Percentiles rank a stretch among this genome's conserved stretches.
phyloP scores from a whole-genome alignment of 805 yeast genomes.

The Metschnikowia anglica region DNA sequence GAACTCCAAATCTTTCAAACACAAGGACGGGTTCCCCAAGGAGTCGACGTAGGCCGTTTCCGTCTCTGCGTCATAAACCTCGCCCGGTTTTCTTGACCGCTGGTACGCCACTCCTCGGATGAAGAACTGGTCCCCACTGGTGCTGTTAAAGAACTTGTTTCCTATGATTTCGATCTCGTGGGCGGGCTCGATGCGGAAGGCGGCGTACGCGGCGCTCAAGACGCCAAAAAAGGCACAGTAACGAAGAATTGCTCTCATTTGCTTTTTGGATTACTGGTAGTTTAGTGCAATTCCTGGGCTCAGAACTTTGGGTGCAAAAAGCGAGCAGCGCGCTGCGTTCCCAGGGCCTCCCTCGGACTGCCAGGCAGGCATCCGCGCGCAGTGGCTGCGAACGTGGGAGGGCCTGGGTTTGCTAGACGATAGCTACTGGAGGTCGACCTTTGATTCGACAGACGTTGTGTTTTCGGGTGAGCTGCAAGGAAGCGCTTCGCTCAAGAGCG shows the following conservation, averaged over 20 bases:
- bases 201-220: slow-evolving; percentile 1
- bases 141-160: slow-evolving; percentile 71
- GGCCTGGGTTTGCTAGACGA: too few species aligned
- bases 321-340: too few species aligned
- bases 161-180: slow-evolving; percentile 59
- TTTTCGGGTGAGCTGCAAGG: too few species aligned
- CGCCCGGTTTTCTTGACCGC: slow-evolving; percentile 53
- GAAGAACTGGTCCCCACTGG: slow-evolving; percentile 78
- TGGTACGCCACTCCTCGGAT: slow-evolving; percentile 89
- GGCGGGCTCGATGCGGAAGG: slow-evolving; percentile 13
- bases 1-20: slow-evolving; percentile 82
- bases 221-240: not conserved
- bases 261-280: not conserved
- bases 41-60: slow-evolving; percentile 62
- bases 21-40: slow-evolving; percentile 62
- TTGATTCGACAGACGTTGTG: too few species aligned
- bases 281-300: too few species aligned
- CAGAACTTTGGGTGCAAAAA: too few species aligned
- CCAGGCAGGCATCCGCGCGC: too few species aligned
- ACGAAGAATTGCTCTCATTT: not conserved
- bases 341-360: too few species aligned
- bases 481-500: too few species aligned
- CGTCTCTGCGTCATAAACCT: slow-evolving; percentile 22
- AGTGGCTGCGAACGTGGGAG: too few species aligned
- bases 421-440: too few species aligned